Base-by-base conservation (phyloP, 352 stramenopile species). In the Phytopythium ostracodes region DNA sequence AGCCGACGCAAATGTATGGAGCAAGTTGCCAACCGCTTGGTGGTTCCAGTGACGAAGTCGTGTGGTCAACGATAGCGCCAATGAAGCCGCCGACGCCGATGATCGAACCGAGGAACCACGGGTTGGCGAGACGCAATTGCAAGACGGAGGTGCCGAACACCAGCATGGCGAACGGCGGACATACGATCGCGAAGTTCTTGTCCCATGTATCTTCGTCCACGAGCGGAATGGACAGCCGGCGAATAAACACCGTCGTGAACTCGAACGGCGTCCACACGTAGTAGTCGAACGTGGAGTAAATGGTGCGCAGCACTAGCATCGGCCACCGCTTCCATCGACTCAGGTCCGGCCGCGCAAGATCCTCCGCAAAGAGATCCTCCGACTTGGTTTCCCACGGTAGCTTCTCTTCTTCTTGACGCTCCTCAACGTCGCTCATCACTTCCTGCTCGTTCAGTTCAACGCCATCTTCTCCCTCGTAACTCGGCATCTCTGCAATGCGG, bases 121-220 rank as follows among this genome's bases (percentile, higher is more conserved):
- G 53, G 50, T 89, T 73, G 40, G 65, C 64, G 51, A 92, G 52
- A 50, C 75, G 75, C 29, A 88, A 62, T 7, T 71, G 64, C 57
- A 91, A 77, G 0, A 88, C 69, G 4, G 83, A 79, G 3, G 78
- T 25, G 4, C 81, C 85, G 17, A 89, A 68, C 31, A 89, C 29
- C 25, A 90, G 33, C 29, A 92, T 75, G 6, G 84, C 78, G 36
- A 79, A 87, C 5, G 79, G 76, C 36, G 83, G 83, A 52, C 82
- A 90, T 7, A 86, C 70, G 22, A 90, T 73, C 2, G 79, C 71
- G 51, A 92, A 78, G 42, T 76, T 79, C 54, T 92, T 92, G 62
- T 94, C 69, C 85, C 85, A 94, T 1, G 83, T 89, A 27, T 94
- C 85, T 43, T 91, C 79, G 33, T 92, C 79, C 25, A 94, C 76